Evolutionary conservation across 1,284 basidiomycete species (phyloP).

Genomic region (Ganoderma multipileum): DNA sequence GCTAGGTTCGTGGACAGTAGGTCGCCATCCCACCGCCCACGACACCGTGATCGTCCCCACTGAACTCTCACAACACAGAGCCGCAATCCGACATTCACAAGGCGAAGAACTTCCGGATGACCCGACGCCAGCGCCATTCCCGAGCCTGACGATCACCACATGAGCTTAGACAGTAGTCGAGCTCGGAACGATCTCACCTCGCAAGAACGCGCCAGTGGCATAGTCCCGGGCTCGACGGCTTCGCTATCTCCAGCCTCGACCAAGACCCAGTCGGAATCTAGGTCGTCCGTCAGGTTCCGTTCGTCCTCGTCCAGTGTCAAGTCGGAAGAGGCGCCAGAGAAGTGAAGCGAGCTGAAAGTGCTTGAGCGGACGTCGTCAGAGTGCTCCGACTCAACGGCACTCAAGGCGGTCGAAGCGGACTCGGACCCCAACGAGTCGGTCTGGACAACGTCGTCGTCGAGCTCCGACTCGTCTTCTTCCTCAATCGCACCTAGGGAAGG

Average conservation of each 20-base stretch:
- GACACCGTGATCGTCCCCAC: neutral
- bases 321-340: neutral
- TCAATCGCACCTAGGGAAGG: neutral
- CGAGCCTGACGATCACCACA: neutral
- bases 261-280: neutral
- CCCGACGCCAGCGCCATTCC: neutral
- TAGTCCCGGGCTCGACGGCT: neutral
- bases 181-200: neutral
- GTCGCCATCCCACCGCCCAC: conserved; percentile 1
- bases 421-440: neutral
- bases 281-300: neutral
- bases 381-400: neutral
- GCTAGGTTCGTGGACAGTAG: neutral
- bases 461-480: neutral
- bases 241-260: neutral
- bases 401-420: neutral
- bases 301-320: neutral
- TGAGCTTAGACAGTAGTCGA: neutral
- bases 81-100: neutral
- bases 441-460: neutral
- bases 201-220: neutral
- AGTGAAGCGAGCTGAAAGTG: too few relatives aligned
- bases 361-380: neutral
- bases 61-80: neutral
- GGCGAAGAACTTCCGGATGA: neutral